These are phyloP conservation scores for Helminthosporium solani DNA, from an alignment of 2,329 filamentous ascomycete species.

Conservation along the genomic window DNA sequence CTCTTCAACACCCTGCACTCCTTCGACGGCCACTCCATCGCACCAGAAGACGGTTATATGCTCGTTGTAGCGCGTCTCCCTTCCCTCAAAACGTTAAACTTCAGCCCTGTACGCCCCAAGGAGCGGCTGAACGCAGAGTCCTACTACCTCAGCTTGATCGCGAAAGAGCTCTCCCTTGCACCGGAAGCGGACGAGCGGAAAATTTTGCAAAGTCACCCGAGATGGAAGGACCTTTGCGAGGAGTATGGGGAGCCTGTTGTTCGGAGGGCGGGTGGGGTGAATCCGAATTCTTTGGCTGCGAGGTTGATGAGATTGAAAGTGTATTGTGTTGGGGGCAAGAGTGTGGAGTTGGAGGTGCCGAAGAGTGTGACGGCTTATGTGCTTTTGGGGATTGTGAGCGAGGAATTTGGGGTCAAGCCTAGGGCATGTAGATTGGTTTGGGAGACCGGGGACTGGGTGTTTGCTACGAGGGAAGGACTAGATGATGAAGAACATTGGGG, in stretches of 20 bases:
- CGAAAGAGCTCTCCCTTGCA: conserved; percentile 67
- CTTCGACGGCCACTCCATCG: conserved; percentile 46
- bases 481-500: conserved; percentile 57
- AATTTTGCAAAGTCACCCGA: conserved; percentile 65
- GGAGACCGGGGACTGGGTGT: conserved; percentile 91
- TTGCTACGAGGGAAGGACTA: conserved; percentile 62
- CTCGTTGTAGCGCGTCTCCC: conserved; percentile 76
- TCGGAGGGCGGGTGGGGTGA: conserved; percentile 52
- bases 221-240: conserved; percentile 72
- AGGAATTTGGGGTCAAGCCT: conserved; percentile 65
- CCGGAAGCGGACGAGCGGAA: conserved; percentile 54
- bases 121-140: conserved; percentile 87
- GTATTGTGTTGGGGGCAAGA: conserved; percentile 27
- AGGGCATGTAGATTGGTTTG: conserved; percentile 69
- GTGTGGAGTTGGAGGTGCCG: conserved; percentile 57
- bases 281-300: conserved; percentile 80
- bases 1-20: conserved; percentile 64
- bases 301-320: conserved; percentile 67
- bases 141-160: conserved; percentile 87
- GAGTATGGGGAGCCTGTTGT: conserved; percentile 72
- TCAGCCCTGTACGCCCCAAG: conserved; percentile 64
- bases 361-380: conserved; percentile 77
- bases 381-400: conserved; percentile 75
- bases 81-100: conserved; percentile 69
- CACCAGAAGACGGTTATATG: conserved; percentile 83